These are phyloP conservation scores for Trichoderma arundinaceum DNA, from an alignment of 2,329 filamentous ascomycete species.

Conservation along the genomic window DNA sequence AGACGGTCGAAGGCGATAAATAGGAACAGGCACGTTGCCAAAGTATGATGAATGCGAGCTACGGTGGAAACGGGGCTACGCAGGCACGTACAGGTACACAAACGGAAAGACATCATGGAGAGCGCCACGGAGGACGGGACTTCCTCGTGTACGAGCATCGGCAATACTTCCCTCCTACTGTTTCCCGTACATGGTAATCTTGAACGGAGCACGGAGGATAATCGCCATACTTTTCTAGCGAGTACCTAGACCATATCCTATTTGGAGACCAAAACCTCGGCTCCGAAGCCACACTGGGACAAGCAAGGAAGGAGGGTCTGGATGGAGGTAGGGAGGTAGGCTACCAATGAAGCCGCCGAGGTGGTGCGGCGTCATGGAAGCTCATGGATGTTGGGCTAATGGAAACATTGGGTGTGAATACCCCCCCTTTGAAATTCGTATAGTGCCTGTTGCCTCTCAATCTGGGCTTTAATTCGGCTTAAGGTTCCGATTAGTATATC, in stretches of 20 bases:
- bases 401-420: slow-evolving; percentile 6
- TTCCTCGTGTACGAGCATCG: not conserved
- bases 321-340: not conserved
- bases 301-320: not conserved
- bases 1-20: slow-evolving; percentile 5
- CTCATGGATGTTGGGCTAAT: slow-evolving; percentile 4
- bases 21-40: not conserved
- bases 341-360: slow-evolving; percentile 19
- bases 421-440: slow-evolving; percentile 1
- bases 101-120: not conserved
- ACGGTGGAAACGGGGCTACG: slow-evolving; percentile 4
- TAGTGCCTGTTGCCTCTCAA: not conserved
- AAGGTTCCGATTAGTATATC: not conserved
- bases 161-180: not conserved
- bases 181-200: not conserved
- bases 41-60: slow-evolving; percentile 5
- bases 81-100: slow-evolving; percentile 15
- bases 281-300: slow-evolving; percentile 16
- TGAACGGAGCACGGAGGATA: slow-evolving; percentile 4
- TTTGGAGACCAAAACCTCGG: slow-evolving; percentile 16
- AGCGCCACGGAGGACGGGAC: not conserved
- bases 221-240: not conserved
- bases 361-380: slow-evolving; percentile 13
- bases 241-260: slow-evolving; percentile 11
- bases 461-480: not conserved